Evolutionary conservation across 345 rosid genomes (phyloP).

Genomic region (Salix exigua): DNA sequence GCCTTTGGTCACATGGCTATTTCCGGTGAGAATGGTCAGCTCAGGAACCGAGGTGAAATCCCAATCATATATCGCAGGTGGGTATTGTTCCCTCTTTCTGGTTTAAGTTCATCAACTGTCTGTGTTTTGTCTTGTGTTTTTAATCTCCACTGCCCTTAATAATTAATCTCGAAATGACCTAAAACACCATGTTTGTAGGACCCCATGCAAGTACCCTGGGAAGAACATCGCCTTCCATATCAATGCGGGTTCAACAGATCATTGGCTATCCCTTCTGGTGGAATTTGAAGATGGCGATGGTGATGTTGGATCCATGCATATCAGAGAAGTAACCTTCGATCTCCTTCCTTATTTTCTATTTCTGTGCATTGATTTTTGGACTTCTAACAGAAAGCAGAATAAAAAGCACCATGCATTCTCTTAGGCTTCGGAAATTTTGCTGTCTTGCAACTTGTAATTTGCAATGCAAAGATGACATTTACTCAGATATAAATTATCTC

Average conservation of each 20-base stretch:
- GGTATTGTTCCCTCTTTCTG: neutral
- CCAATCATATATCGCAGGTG: constrained; percentile 61
- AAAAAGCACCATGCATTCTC: neutral
- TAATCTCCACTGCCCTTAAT: neutral
- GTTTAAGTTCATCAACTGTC: neutral
- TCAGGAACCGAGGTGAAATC: constrained; percentile 76
- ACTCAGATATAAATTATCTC: neutral
- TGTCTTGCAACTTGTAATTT: neutral
- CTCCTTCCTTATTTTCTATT: neutral
- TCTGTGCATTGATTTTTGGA: neutral
- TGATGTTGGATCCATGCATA: constrained; percentile 91
- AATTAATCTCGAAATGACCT: neutral
- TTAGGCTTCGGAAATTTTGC: constrained; percentile 5
- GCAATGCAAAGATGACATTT: neutral
- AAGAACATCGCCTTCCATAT: constrained; percentile 85
- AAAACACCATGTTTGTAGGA: constrained; percentile 35
- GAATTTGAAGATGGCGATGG: constrained; percentile 97
- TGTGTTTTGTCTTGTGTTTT: neutral
- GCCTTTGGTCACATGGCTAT: constrained; percentile 90
- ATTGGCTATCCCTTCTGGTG: constrained; percentile 85
- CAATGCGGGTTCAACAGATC: constrained; percentile 78
- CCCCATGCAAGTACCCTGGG: constrained; percentile 79
- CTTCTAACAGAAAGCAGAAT: neutral
- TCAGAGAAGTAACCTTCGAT: constrained; percentile 52
- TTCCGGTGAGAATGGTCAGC: constrained; percentile 51